Percentiles rank a stretch among this genome's conserved stretches.
These are phyloP conservation scores for Boletellus ananiceps DNA, from an alignment of 768 basidiomycete genomes.

Conservation along the genomic window DNA sequence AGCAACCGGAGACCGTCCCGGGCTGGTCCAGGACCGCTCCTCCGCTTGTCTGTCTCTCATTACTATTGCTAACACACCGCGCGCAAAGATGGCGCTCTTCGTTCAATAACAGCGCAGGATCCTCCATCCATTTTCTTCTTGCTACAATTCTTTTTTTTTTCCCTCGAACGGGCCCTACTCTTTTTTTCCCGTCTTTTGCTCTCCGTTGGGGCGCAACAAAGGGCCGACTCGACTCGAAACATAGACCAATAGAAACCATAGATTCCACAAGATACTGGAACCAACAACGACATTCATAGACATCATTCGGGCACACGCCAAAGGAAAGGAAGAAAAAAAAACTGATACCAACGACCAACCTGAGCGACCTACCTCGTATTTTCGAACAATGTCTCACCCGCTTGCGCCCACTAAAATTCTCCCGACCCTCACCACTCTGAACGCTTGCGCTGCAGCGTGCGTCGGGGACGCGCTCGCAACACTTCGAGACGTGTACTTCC, in stretches of 20 bases:
- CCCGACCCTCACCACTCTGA: conserved; percentile 49
- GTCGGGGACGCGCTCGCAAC: conserved; percentile 41
- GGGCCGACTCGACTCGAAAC: background rate
- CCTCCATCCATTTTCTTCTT: conserved; percentile 5
- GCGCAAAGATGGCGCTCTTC: conserved; percentile 46
- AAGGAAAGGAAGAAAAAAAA: too few species aligned
- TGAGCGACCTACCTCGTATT: too few species aligned
- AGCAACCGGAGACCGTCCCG: background rate
- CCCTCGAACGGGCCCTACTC: too few species aligned
- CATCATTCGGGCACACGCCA: too few species aligned
- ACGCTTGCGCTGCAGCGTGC: conserved; percentile 31
- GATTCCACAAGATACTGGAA: conserved; percentile 9
- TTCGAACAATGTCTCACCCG: conserved; percentile 11
- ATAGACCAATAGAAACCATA: conserved; percentile 10
- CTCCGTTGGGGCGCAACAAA: too few species aligned
- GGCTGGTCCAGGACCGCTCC: background rate
- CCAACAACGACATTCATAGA: conserved; percentile 3
- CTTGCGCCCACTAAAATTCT: conserved; percentile 48
- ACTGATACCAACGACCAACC: too few species aligned
- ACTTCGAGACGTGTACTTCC: conserved; percentile 52
- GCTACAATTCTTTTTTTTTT: background rate
- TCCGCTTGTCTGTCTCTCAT: background rate
- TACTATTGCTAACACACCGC: background rate
- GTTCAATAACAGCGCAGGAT: conserved; percentile 48
- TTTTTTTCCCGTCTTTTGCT: too few species aligned